Conservation (phyloP, 768 basidiomycete species). For the Lanmaoa pseudosensibilis region DNA sequence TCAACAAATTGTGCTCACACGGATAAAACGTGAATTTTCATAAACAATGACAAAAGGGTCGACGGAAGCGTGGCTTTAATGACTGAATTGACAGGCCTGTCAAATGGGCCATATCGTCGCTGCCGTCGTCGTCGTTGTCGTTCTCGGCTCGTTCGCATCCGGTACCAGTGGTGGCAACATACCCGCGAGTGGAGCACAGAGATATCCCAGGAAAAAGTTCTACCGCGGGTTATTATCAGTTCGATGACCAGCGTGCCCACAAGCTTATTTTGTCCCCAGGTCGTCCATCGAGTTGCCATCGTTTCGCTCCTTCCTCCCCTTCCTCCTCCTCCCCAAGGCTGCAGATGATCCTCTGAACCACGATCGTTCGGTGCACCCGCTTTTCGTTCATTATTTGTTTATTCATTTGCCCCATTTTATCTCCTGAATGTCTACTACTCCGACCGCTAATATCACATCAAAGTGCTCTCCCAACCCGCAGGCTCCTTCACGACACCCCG, state of each 20-base stretch:
- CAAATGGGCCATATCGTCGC: not conserved
- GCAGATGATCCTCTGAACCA: constrained; percentile 21
- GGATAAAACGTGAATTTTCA: not conserved
- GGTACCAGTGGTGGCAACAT: too few relatives aligned
- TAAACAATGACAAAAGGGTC: not conserved
- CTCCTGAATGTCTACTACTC: constrained; percentile 27
- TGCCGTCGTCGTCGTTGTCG: constrained; percentile 4
- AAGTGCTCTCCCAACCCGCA: constrained; percentile 9
- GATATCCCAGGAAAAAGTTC: not conserved
- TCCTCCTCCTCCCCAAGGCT: not conserved
- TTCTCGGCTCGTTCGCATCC: not conserved
- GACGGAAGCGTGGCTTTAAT: constrained; percentile 14
- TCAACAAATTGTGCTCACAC: too few relatives aligned
- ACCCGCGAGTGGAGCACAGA: not conserved
- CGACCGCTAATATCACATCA: constrained; percentile 26
- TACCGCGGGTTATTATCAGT: not conserved
- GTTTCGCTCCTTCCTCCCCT: not conserved
- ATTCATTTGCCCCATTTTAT: constrained; percentile 16
- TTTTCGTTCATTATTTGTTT: constrained; percentile 29
- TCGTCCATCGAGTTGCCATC: too few relatives aligned
- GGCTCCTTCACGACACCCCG: constrained; percentile 19
- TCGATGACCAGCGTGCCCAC: not conserved
- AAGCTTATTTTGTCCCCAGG: constrained; percentile 5
- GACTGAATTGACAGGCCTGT: constrained; percentile 17
- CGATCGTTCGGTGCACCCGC: constrained; percentile 4